Percentiles rank a stretch among this genome's conserved stretches.
These are phyloP conservation scores for Arabis hirsuta DNA, from an alignment of 345 rosid species.

Conservation along the genomic window DNA sequence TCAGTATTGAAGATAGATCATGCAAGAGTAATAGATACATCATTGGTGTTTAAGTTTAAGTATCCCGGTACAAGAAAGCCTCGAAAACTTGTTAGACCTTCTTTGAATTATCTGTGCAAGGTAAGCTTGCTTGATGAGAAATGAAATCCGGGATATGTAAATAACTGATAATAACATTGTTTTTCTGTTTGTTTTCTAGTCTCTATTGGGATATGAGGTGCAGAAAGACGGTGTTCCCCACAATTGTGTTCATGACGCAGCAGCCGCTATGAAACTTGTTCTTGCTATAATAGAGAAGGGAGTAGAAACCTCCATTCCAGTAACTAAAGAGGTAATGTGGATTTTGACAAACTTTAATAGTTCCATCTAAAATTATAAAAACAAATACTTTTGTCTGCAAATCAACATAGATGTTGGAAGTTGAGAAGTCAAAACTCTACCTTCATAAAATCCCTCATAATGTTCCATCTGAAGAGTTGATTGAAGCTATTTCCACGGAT, in stretches of 20 bases:
- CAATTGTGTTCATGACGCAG: conserved; percentile 72
- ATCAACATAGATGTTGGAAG: conserved; percentile 48
- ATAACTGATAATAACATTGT: neutral
- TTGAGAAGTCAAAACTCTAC: conserved; percentile 59
- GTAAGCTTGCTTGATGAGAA: conserved; percentile 38
- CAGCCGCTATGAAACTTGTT: conserved; percentile 82
- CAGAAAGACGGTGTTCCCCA: conserved; percentile 68
- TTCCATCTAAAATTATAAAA: neutral
- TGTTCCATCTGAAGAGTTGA: conserved; percentile 53
- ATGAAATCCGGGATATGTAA: neutral
- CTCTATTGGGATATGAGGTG: conserved; percentile 64
- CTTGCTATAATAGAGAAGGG: conserved; percentile 62
- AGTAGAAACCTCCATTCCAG: conserved; percentile 43
- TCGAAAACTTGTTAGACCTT: conserved; percentile 46
- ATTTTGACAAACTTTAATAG: neutral
- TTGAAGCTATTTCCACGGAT: conserved; percentile 48
- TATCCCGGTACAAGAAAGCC: conserved; percentile 41
- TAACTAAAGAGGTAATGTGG: conserved; percentile 51
- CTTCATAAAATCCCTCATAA: conserved; percentile 64
- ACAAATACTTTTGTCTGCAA: conserved; percentile 13
- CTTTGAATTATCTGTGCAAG: conserved; percentile 73
- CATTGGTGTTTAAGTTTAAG: conserved; percentile 61
- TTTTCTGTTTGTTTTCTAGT: conserved; percentile 42
- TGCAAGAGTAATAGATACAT: conserved; percentile 75
- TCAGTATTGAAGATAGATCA: conserved; percentile 79